phyloP scores from a whole-genome alignment of 1,284 basidiomycete genomes.

The Meripilus lineatus region DNA sequence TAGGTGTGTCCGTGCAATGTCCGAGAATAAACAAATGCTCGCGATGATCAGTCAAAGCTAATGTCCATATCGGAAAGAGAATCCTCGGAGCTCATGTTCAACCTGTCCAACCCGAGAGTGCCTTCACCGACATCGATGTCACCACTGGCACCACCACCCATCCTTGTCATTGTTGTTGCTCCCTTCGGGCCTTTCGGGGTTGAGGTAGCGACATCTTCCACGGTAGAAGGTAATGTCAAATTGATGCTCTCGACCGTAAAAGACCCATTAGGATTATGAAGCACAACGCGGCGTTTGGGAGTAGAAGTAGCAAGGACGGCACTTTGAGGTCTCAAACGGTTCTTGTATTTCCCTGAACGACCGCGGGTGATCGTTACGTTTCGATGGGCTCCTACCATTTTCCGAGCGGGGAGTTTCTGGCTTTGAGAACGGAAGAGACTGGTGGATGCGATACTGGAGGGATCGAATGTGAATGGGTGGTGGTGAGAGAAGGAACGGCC shows the following conservation, averaged over 20 bases:
- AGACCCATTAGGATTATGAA: no score
- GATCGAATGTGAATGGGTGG: constrained; percentile 10
- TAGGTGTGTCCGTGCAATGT: no score
- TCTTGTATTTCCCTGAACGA: constrained; percentile 4
- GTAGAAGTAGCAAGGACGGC: no score
- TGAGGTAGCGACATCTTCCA: background rate
- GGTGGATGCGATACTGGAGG: constrained; percentile 2
- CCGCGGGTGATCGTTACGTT: constrained; percentile 19
- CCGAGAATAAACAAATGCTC: background rate
- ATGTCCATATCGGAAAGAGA: background rate
- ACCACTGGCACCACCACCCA: background rate
- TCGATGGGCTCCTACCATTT: constrained; percentile 10
- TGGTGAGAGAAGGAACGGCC: constrained; percentile 12
- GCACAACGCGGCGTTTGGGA: no score
- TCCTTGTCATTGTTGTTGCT: background rate
- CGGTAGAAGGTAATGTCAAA: background rate
- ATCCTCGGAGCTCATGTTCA: background rate
- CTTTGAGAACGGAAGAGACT: constrained; percentile 19
- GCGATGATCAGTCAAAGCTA: background rate
- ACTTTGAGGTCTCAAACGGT: background rate
- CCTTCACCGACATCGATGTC: background rate
- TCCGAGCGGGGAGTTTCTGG: constrained; percentile 16
- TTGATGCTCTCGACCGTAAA: background rate
- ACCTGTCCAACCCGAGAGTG: background rate
- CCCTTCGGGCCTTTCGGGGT: background rate